These are phyloP conservation scores for Penicillium paxilli DNA, from an alignment of 495 filamentous ascomycete species.

Conservation along the genomic window DNA sequence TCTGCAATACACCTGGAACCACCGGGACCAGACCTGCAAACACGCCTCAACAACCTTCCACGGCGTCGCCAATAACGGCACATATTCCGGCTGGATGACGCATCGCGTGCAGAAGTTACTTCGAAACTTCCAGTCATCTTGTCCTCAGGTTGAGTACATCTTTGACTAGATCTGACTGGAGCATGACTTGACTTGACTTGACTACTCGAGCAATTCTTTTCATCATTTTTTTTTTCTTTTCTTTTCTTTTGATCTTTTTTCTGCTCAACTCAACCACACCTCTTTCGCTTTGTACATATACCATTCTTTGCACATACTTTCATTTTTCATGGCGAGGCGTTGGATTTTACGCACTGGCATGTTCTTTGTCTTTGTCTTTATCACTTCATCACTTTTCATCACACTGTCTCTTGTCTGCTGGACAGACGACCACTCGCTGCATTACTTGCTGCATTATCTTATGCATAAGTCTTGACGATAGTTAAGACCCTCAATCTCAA, in stretches of 20 bases:
- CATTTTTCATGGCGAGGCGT: conserved; percentile 11
- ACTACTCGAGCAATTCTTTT: too few species aligned
- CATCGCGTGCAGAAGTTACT: conserved; percentile 26
- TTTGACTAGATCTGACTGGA: conserved; percentile 17
- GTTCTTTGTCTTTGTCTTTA: too few species aligned
- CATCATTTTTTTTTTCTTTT: neutral
- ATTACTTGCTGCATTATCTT: too few species aligned
- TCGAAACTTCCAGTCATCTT: conserved; percentile 26
- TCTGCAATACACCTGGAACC: conserved; percentile 42
- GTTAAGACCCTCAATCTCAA: too few species aligned
- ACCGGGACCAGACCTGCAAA: conserved; percentile 26
- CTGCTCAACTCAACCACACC: too few species aligned
- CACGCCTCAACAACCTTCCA: conserved; percentile 32
- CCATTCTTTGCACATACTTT: conserved; percentile 12
- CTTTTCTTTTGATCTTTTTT: neutral
- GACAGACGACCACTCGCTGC: conserved; percentile 7
- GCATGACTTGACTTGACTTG: too few species aligned
- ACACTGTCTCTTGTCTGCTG: conserved; percentile 8
- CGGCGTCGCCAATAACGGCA: conserved; percentile 21
- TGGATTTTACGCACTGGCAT: too few species aligned
- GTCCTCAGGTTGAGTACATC: conserved; percentile 30
- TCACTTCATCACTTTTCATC: too few species aligned
- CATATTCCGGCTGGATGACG: conserved; percentile 34
- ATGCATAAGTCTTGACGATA: too few species aligned
- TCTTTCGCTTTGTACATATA: conserved; percentile 20